phyloP scores from a whole-genome alignment of 2,329 filamentous ascomycete genomes.

The Proliferodiscus dingleyae region DNA sequence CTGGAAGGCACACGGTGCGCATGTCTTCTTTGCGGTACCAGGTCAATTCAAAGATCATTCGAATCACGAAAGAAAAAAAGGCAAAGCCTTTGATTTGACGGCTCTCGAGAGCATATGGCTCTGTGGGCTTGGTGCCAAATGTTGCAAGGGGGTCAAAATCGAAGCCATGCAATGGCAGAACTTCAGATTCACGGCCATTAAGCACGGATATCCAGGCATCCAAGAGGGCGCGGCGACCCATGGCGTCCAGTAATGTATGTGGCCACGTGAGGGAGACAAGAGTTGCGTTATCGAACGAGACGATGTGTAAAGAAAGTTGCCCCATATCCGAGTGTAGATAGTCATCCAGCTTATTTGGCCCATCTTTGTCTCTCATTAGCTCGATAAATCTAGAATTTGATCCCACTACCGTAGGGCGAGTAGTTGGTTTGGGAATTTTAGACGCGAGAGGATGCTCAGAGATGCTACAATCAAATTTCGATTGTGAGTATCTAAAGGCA shows the following conservation, averaged over 20 bases:
- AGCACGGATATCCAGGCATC: conserved; percentile 42
- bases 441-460: conserved; percentile 37
- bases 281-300: conserved; percentile 44
- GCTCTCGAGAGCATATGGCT: conserved; percentile 26
- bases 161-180: conserved; percentile 25
- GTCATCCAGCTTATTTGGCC: conserved; percentile 33
- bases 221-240: conserved; percentile 39
- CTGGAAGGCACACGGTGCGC: conserved; percentile 38
- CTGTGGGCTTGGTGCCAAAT: conserved; percentile 25
- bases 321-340: conserved; percentile 38
- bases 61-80: conserved; percentile 32
- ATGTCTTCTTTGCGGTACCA: conserved; percentile 31
- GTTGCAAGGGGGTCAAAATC: conserved; percentile 34
- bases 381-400: conserved; percentile 7
- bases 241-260: conserved; percentile 43
- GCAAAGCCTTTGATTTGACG: conserved; percentile 26
- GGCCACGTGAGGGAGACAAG: conserved; percentile 41
- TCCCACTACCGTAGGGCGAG: conserved; percentile 28
- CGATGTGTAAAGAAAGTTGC: conserved; percentile 42
- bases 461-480: conserved; percentile 32
- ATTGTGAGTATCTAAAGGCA: conserved; percentile 37
- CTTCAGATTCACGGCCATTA: conserved; percentile 37
- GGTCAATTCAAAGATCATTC: conserved; percentile 33
- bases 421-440: conserved; percentile 32
- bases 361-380: conserved; percentile 21